These are phyloP conservation scores for Oidiodendron maius DNA, from an alignment of 495 filamentous ascomycete species.

Conservation along the genomic window DNA sequence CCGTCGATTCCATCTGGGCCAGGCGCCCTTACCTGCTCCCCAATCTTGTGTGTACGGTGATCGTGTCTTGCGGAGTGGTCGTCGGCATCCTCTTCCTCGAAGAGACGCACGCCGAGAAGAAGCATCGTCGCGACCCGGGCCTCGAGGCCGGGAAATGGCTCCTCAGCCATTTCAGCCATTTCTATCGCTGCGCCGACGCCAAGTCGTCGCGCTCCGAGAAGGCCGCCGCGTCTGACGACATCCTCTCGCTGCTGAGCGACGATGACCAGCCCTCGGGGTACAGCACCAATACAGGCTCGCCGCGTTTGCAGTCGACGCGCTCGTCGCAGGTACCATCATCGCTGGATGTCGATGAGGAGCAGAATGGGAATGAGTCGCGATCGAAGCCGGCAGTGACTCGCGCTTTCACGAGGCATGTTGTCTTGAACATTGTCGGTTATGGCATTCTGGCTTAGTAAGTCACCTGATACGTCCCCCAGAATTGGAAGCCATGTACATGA, in stretches of 20 bases:
- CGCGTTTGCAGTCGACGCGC: slow-evolving; percentile 37
- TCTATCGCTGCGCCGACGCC: slow-evolving; percentile 12
- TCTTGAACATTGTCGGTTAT: slow-evolving; percentile 79
- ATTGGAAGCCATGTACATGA: slow-evolving; percentile 5
- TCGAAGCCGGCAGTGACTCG: slow-evolving; percentile 28
- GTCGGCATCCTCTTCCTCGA: slow-evolving; percentile 88
- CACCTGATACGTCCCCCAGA: neutral
- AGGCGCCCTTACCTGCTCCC: slow-evolving; percentile 86
- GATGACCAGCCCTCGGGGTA: slow-evolving; percentile 41
- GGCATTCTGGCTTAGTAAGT: slow-evolving; percentile 95
- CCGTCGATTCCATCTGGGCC: slow-evolving; percentile 70
- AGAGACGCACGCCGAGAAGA: slow-evolving; percentile 88
- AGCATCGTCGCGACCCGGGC: slow-evolving; percentile 67
- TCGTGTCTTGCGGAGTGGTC: slow-evolving; percentile 71
- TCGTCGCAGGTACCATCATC: slow-evolving; percentile 14
- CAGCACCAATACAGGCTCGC: slow-evolving; percentile 52
- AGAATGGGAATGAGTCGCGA: neutral
- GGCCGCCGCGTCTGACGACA: slow-evolving; percentile 32
- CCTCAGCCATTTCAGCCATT: slow-evolving; percentile 30
- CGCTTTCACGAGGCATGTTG: slow-evolving; percentile 74
- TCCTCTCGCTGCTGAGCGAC: slow-evolving; percentile 32
- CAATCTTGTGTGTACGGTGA: slow-evolving; percentile 80
- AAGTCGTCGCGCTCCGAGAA: slow-evolving; percentile 21
- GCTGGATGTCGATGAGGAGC: slow-evolving; percentile 16
- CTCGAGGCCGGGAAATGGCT: slow-evolving; percentile 73